Base-by-base conservation (phyloP, 139 green algal genomes). In the Tetradesmus obliquus region DNA sequence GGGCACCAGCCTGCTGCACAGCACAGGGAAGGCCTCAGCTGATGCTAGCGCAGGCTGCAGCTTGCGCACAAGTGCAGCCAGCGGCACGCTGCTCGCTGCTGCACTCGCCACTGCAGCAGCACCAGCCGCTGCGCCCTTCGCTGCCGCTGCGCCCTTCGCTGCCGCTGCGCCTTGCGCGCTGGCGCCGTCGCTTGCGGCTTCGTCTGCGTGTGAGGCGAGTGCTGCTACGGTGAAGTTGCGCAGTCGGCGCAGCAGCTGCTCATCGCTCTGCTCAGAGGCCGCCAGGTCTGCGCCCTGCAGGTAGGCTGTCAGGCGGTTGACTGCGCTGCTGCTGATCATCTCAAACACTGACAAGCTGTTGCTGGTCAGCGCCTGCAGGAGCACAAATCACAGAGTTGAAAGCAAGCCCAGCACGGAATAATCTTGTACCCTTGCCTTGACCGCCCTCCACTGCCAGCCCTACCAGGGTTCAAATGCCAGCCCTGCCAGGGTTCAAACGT, bases 271-370 rank as follows among this genome's bases (percentile, higher is more conserved):
- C 3, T 54, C 55, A 22, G 55, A 81, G 9, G 55, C 62, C 5
- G 82, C 53, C 85, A 95, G 83, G 90, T 96, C 92, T 3, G 32
- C 69, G 12, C 93, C 94, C 10, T 90, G 91, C 85, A 99, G 93
- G 94, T 97, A 98, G 45, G 60, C 76, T 19, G 93, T 84, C 32
- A 99, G 94, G 32, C 94, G 84, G n/a, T 83, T 82, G 32, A 98
- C 94, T 24, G 92, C 93, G 1, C 97, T 97, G 82, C 96, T 98
- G 91, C 91, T 96, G 4, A 99, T 83, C 88, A 99, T 95, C 96
- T 99, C 98, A 95, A 99, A 99, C 12, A 97, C 97, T 19, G 95
- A 98, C n/a, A 99, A 90, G 57, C 88, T 91, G 92, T 55, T 84
- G 58, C 90, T 93, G 12, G 87, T 88, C 57, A 91, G 90, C 45